Base-by-base conservation (phyloP, 768 basidiomycete species). In the Calocybe gangraenosa region DNA sequence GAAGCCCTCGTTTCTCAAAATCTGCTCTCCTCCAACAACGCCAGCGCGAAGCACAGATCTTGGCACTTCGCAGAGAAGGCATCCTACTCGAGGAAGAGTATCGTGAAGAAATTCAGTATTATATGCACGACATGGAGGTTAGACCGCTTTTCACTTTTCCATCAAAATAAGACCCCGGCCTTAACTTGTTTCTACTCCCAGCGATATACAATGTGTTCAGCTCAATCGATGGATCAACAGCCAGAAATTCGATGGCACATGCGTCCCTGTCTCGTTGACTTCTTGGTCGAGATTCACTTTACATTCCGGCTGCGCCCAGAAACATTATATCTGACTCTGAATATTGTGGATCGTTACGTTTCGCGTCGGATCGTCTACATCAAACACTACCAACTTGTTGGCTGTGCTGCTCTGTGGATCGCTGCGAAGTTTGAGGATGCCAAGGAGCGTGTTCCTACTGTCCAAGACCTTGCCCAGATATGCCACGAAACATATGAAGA, bases 71-170 rank as follows among this genome's bases (percentile, higher is more conserved):
- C 35, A 71, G 78, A 54, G 82, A 88, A 55, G 82, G 84, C 37
- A 76, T 86, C 44, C 75, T 92, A 48, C 74, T 94, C 54, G 96
- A 98, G 69, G 91, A 92, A 60, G 95, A 98, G 65, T 98, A 99
- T 61, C 79, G 84, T 31, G 88, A 92, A 39, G 96, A 99, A 60
- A 93, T 98, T 47, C 76, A 82, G 46, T 76, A 73, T 44, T 96
- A 97, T 69, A 97, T 98, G 96, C 86, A 88, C 64, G 83, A 89
- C 63, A 96, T 96, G 92, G 95, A 99, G 91, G 96, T 97, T 56
- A 68, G 90, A 28, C 25, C 11, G 11, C 25, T 6, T 11, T 28
- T 28, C 25, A 28, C 25, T 72, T 22, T 10, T 28, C 42, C 31
- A 11, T 28, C 11, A 5, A 28, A 28, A 6, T 11, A 28, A 28